Evolutionary conservation across 2,329 filamentous ascomycete species (phyloP), one percentile per base, ranked within the genome.

Genomic region (Apiospora sp.): DNA sequence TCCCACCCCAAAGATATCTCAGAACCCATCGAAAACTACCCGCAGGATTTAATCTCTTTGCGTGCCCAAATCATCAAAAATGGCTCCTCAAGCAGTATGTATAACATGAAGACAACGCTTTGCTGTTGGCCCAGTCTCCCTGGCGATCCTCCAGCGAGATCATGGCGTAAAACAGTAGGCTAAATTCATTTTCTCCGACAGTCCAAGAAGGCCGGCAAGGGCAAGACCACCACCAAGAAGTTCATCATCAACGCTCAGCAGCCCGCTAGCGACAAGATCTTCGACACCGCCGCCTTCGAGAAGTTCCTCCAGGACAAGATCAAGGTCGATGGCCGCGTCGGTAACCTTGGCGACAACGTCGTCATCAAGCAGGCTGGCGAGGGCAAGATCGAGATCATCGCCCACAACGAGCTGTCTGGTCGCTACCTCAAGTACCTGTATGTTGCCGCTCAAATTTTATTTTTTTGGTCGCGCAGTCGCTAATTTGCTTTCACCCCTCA

Each of bases 301-400:
- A 98, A 98, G 92, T 99, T 99, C 93, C 94, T 99, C 77, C 95
- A 98, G 91, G 96, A 98, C 88, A 95, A 94, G 89, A 97, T 99
- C 92, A 99, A 99, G 94, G 95, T 99, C 81, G 96, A 98, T 80
- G 96, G 96, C 89, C 96, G 95, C 84, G 95, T 96, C 83, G 95
- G 95, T 82, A 98, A 99, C 92, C 93, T 99, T 80, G 96, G 96
- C 84, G 96, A 98, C 83, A 91, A 89, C 84, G 92, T 99, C 83
- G 88, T 91, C 84, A 96, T 99, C 90, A 92, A 91, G 83, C 94
- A 97, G 91, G 87, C 92, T 82, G 95, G 94, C 79, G 96, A 98
- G 83, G 96, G 96, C 87, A 98, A 98, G 92, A 93, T 99, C 84
- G 95, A 98, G 92, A 92, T 99, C 85, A 92, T 97, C 84, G 92